Evolutionary conservation across 345 rosid species (phyloP), one percentile per base, ranked within the genome.

Genomic region (Erucastrum elatum): DNA sequence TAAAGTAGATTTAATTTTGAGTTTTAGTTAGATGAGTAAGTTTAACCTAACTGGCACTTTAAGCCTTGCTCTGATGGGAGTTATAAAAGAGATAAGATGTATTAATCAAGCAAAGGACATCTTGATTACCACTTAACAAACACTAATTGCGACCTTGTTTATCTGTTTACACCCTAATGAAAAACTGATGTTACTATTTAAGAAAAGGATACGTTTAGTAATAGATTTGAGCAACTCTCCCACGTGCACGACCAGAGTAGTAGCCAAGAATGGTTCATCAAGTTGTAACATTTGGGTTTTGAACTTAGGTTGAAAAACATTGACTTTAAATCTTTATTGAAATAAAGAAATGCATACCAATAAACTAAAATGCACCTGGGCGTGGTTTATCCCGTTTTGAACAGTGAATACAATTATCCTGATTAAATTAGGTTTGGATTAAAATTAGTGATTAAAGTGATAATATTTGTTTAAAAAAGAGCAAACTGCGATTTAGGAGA

Each of bases 41-140:
- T 79, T 73, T 79, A 79, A 79, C 82, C 77, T 73, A 79, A 79
- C 67, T 73, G 31, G 49, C 44, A 74, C 35, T 79, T 79, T 79
- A 72, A 67, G 77, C 31, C 58, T 73, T 79, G 46, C 27, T 26
- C 67, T 67, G 74, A 79, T 79, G 70, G 64, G 60, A 26, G 64
- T 49, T 74, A 60, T 68, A 27, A 73, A 49, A 51, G n/a, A 73
- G 65, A 61, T 79, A 46, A 79, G 21, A 21, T 21, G 21, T 21
- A 21, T 1, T 21, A 21, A 68, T 68, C 65, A 67, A 67, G 46
- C 51, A 25, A 74, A 73, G 21, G 73, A 49, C 55, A 21, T 44
- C 70, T 59, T 72, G 49, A 44, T 78, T 67, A 66, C 53, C 60
- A 39, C 74, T 56, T 21, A 59, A 59, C 33, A 25, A 59, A 60